These are phyloP conservation scores for Colletotrichum sojae DNA, from an alignment of 2,329 filamentous ascomycete genomes.

Conservation along the genomic window DNA sequence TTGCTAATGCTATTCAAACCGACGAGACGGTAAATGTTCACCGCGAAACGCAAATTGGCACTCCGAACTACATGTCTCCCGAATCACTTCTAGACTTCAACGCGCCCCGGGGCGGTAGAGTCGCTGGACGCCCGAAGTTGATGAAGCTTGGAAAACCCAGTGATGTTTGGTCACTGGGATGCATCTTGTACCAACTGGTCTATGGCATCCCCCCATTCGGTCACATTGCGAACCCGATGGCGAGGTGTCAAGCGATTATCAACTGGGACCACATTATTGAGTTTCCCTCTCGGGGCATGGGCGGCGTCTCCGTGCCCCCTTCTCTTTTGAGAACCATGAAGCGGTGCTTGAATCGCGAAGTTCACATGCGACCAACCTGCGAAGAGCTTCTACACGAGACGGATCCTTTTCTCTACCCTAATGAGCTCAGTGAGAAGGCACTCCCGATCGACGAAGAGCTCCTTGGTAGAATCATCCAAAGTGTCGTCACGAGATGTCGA, in stretches of 20 bases:
- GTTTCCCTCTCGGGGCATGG: constrained; percentile 78
- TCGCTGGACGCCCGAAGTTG: constrained; percentile 72
- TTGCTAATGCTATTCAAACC: constrained; percentile 95
- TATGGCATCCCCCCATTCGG: constrained; percentile 97
- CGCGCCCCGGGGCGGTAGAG: constrained; percentile 64
- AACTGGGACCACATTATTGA: constrained; percentile 82
- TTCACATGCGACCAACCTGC: constrained; percentile 74
- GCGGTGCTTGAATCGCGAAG: constrained; percentile 74
- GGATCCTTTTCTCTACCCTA: constrained; percentile 76
- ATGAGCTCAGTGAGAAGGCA: constrained; percentile 67
- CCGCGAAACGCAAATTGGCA: constrained; percentile 94
- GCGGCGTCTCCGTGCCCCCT: constrained; percentile 72
- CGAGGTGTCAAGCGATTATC: constrained; percentile 88
- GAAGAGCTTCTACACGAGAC: constrained; percentile 71
- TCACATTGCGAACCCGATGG: constrained; percentile 89
- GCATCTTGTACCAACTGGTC: constrained; percentile 97
- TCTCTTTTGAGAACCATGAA: constrained; percentile 73
- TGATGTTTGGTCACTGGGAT: constrained; percentile 96
- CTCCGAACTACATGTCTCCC: constrained; percentile 98
- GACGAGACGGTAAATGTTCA: constrained; percentile 98
- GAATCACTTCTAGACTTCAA: constrained; percentile 94
- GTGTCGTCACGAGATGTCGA: constrained; percentile 71
- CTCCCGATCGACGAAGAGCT: constrained; percentile 75
- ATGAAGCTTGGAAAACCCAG: constrained; percentile 97
- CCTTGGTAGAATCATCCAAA: constrained; percentile 73